Evolutionary conservation across 345 rosid genomes (phyloP).

Genomic region (Citrus sp.): DNA sequence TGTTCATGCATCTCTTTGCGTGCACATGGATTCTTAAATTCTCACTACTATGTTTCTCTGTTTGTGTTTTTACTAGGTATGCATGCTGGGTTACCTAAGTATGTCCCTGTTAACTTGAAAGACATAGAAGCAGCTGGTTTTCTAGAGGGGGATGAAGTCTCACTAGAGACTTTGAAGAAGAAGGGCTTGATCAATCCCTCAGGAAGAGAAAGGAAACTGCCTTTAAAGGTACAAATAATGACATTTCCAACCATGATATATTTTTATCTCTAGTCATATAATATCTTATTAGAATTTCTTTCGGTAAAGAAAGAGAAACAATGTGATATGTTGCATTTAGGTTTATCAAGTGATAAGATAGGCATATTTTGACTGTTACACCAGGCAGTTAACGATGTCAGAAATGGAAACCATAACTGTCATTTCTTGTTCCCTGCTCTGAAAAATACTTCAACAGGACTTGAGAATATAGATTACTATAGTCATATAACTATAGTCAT

Average conservation of each 20-base stretch:
- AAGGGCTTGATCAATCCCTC: constrained; percentile 91
- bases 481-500: no score
- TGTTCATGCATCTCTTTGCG: neutral
- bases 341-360: neutral
- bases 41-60: constrained; percentile 7
- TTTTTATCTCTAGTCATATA: no score
- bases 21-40: neutral
- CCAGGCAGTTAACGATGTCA: neutral
- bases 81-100: constrained; percentile 81
- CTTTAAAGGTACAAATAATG: constrained; percentile 59
- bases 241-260: neutral
- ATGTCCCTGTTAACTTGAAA: constrained; percentile 76
- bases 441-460: neutral
- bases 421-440: no score
- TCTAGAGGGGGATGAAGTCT: constrained; percentile 86
- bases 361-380: neutral
- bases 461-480: neutral
- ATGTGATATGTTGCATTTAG: neutral
- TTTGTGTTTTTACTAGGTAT: constrained; percentile 50
- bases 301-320: neutral
- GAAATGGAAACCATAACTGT: neutral
- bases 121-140: constrained; percentile 78
- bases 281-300: neutral
- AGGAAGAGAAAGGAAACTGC: constrained; percentile 91
- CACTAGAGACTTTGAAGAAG: constrained; percentile 64